A percentile compares a stretch with the other conserved stretches of the same genome.
Conservation (phyloP, 2,329 filamentous ascomycete species). For the Ophiostoma sp. region DNA sequence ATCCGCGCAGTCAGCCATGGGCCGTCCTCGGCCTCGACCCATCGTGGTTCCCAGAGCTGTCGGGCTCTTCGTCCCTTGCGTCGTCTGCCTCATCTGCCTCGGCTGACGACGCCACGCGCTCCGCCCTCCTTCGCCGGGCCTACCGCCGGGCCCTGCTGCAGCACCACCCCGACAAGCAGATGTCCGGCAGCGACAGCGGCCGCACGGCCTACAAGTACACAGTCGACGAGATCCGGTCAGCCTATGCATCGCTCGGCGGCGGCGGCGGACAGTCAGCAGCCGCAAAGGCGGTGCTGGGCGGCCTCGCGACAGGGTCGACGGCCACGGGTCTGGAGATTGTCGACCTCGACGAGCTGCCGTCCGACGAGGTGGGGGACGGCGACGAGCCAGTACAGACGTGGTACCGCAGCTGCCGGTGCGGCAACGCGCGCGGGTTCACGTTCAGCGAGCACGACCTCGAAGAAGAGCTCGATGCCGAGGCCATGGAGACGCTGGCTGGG, state of each 20-base stretch:
- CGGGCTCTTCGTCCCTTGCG: conserved; percentile 17
- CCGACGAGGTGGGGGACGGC: conserved; percentile 34
- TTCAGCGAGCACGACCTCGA: conserved; percentile 56
- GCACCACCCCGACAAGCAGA: conserved; percentile 59
- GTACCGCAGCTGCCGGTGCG: conserved; percentile 58
- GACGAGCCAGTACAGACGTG: conserved; percentile 38
- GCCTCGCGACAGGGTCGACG: conserved; percentile 18
- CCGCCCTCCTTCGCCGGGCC: conserved; percentile 52
- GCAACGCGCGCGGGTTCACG: conserved; percentile 55
- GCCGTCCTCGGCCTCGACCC: conserved; percentile 21
- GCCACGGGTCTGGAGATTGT: conserved; percentile 56
- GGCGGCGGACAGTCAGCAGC: not conserved
- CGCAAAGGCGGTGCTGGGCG: not conserved
- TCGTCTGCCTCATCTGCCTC: conserved; percentile 31
- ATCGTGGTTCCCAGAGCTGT: conserved; percentile 6
- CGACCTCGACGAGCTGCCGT: conserved; percentile 59
- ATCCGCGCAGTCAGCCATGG: conserved; percentile 15
- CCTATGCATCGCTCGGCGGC: conserved; percentile 47
- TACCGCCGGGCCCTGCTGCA: conserved; percentile 60
- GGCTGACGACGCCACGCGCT: conserved; percentile 30
- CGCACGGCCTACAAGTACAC: conserved; percentile 37
- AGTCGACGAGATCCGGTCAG: conserved; percentile 59
- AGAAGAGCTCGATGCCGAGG: conserved; percentile 35
- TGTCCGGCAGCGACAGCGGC: not conserved
- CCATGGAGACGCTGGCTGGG: conserved; percentile 34